These are phyloP conservation scores for Pseudogymnoascus sp. DNA, from an alignment of 2,329 filamentous ascomycete genomes.

Conservation along the genomic window DNA sequence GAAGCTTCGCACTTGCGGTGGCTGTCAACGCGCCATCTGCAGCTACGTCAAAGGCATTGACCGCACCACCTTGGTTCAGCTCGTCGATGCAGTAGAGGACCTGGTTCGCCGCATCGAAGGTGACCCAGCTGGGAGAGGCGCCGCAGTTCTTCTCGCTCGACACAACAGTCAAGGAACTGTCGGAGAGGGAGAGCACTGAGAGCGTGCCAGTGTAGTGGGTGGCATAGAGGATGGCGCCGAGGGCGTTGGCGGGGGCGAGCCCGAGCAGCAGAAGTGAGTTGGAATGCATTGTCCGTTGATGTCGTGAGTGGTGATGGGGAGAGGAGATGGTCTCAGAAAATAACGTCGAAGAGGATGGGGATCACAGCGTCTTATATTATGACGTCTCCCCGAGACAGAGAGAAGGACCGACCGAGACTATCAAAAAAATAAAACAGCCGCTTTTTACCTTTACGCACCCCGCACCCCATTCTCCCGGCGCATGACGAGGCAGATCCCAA, in stretches of 20 bases:
- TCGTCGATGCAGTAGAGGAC: conserved; percentile 41
- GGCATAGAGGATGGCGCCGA: neutral
- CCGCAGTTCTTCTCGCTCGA: conserved; percentile 17
- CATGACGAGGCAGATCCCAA: conserved; percentile 1
- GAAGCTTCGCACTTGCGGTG: conserved; percentile 23
- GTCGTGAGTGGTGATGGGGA: neutral
- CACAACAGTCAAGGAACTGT: conserved; percentile 24
- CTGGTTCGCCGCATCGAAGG: conserved; percentile 32
- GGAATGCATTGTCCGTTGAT: neutral
- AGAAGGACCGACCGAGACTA: neutral
- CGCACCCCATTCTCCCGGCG: neutral
- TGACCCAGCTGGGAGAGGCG: conserved; percentile 39
- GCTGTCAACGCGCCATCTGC: conserved; percentile 33
- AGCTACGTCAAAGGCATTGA: conserved; percentile 32
- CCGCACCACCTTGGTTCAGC: conserved; percentile 28
- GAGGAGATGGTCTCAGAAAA: neutral
- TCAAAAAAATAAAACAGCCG: neutral
- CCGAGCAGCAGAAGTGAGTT: neutral
- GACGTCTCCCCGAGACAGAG: neutral
- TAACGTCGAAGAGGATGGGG: neutral
- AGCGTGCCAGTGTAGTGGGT: conserved; percentile 39
- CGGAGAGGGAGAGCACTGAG: conserved; percentile 32
- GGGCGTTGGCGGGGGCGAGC: neutral
- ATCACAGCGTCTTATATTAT: neutral
- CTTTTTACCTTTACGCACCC: neutral